Base-by-base conservation (phyloP, 140 eudicot genomes). In the Ambrosia hybrid region DNA sequence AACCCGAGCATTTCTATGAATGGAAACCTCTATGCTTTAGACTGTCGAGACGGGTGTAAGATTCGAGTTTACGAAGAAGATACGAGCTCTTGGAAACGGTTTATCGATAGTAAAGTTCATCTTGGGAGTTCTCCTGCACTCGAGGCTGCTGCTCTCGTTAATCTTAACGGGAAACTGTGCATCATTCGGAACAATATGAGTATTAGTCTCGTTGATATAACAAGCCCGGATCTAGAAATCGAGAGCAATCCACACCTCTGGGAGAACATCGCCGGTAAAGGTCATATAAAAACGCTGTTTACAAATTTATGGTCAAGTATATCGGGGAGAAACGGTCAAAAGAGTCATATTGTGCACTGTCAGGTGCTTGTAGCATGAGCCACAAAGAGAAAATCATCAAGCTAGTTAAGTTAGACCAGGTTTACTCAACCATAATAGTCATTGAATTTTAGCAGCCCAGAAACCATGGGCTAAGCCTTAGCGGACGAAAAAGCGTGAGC, bases 81-180 rank as follows among this genome's bases (percentile, higher is more conserved):
- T 0, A 71, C 89, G 2, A 76, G 76, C 77, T 81, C 89, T 6
- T 92, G 98, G 98, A 92, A 51, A 53, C 84, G 79, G 63, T 89
- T 84, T 64, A 89, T 92, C 4, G 96, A 92, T 57, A 92, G 98
- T 60, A 92, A 83, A 63, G 74, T 82, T 58, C 98, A 92, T 65
- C 81, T 92, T 0, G 98, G 98, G 56, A 84, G 85, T 43, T 92
- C 96, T 65, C 86, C 86, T 12, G 91, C 95, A 51, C 72, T 92
- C 0, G 98, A 89, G 83, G 98, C 98, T 51, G 98, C 98, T 3
- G 96, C 96, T 59, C 95, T 92, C 55, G 98, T 92, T 46, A 79
- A 86, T 49, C 86, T 92, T 13, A 92, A 89, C 45, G 98, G 96
- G 62, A 92, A 87, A 82, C 82, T 92, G 56, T 92, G 98, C 71